These are phyloP conservation scores for Colletotrichum phormii DNA, from an alignment of 2,329 filamentous ascomycete species.

Conservation along the genomic window DNA sequence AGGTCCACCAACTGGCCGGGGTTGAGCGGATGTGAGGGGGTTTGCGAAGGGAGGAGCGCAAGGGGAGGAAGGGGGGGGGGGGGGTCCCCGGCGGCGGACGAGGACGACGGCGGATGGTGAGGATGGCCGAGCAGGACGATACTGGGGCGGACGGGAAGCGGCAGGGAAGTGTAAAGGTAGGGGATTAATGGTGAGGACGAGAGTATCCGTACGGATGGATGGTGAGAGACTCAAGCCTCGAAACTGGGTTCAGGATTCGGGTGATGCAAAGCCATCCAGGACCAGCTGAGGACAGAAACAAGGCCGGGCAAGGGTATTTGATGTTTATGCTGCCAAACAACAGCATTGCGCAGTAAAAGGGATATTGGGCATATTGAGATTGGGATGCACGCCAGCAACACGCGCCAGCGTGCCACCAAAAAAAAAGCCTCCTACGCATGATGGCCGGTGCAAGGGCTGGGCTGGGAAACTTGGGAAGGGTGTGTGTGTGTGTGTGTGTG, in stretches of 20 bases:
- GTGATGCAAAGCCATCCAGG: conserved; percentile 19
- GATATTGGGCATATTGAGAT: conserved; percentile 11
- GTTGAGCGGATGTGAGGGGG: neutral
- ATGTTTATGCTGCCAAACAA: neutral
- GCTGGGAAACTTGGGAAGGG: neutral
- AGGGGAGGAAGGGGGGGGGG: neutral
- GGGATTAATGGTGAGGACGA: neutral
- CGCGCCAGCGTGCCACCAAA: conserved; percentile 7
- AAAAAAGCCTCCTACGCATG: conserved; percentile 17
- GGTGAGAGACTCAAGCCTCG: no score
- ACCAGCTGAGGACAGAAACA: conserved; percentile 10
- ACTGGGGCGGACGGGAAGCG: neutral
- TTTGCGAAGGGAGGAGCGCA: neutral
- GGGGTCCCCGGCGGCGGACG: neutral
- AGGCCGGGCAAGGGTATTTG: conserved; percentile 12
- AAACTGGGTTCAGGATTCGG: conserved; percentile 11
- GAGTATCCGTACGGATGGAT: neutral
- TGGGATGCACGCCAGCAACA: conserved; percentile 2
- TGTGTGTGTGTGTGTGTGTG: no score
- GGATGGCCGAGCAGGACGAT: neutral
- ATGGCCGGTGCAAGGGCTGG: neutral
- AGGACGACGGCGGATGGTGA: neutral
- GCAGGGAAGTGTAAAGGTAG: neutral
- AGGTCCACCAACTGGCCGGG: conserved; percentile 23
- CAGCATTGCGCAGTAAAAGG: conserved; percentile 12